Conservation (phyloP, 2,329 filamentous ascomycete genomes). For the Stemphylium beticola region DNA sequence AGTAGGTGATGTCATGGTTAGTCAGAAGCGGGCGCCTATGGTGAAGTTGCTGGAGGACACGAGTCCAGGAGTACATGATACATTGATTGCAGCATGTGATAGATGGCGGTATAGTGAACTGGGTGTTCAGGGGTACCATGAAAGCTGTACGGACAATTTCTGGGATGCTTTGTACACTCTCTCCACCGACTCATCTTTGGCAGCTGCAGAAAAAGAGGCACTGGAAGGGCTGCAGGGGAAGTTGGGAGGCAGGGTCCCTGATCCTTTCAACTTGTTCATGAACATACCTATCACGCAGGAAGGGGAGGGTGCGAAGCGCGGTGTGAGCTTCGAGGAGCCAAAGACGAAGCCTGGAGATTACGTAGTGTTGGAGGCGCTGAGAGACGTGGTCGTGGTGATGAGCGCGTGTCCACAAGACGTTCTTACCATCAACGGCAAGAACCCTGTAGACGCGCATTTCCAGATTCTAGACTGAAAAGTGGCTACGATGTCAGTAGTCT, state of each 20-base stretch:
- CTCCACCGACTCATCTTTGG: slow-evolving; percentile 8
- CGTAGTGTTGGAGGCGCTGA: slow-evolving; percentile 52
- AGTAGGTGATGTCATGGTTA: slow-evolving; percentile 40
- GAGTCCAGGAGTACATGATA: slow-evolving; percentile 44
- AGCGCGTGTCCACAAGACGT: slow-evolving; percentile 56
- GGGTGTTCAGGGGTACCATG: slow-evolving; percentile 41
- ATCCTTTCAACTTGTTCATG: slow-evolving; percentile 52
- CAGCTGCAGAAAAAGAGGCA: slow-evolving; percentile 22
- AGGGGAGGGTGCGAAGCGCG: slow-evolving; percentile 42
- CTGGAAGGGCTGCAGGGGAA: slow-evolving; percentile 29
- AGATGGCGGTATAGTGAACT: slow-evolving; percentile 44
- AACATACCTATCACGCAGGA: slow-evolving; percentile 53
- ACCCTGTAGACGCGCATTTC: slow-evolving; percentile 54
- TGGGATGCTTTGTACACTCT: slow-evolving; percentile 40
- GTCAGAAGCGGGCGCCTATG: slow-evolving; percentile 43
- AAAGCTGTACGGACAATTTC: slow-evolving; percentile 47
- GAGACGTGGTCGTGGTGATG: slow-evolving; percentile 57
- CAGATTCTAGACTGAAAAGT: slow-evolving; percentile 25
- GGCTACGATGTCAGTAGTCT: not conserved
- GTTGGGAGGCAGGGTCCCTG: slow-evolving; percentile 37
- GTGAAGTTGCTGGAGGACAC: slow-evolving; percentile 45
- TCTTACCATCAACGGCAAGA: slow-evolving; percentile 51
- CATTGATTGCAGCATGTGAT: slow-evolving; percentile 46
- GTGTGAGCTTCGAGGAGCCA: slow-evolving; percentile 50
- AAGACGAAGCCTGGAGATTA: slow-evolving; percentile 52